Evolutionary conservation across 768 basidiomycete species (phyloP), one percentile per base, ranked within the genome.

Genomic region (Boletus rufocinnamomeus): DNA sequence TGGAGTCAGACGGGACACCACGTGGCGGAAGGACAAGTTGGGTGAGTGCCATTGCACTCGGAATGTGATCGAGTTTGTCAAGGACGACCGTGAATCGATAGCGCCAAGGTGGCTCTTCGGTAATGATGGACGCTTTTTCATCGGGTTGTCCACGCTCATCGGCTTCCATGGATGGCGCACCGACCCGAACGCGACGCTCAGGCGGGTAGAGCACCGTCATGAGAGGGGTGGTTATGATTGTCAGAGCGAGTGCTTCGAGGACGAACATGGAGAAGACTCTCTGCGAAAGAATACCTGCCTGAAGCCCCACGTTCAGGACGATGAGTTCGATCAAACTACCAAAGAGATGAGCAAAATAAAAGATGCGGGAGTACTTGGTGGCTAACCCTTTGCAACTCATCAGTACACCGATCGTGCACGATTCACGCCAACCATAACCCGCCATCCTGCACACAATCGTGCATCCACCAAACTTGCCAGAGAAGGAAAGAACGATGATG

Each of bases 191-290:
- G 17, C 88, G 85, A 34, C 74, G 71, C 27, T 85, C 77, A 3
- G 83, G 85, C 0, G 91, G 91, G 64, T 93, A 91, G 3, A 92
- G 73, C 19, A 71, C 64, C 3, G 77, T 80, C 23, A 91, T 89
- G 34, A 87, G 80, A 0, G 91, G 92, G 0, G 90, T 93, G 0
- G 94, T 95, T 75, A 93, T 82, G 76, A 90, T 92, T 0, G 95
- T 96, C 41, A 97, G 77, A 8, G 87, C 71, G 40, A 95, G 75
- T 0, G 91, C 89, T 67, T 91, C 89, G 21, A 98, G 78, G 41
- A 98, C 93, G 66, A 98, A 95, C 93, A 97, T 98, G 1, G 93
- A 91, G 74, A 98, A 95, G 8, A 97, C 89, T 27, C 81, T 82
- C 57, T 66, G 79, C 1, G 86, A 81, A 25, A 98, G 78, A 51